phyloP scores from a whole-genome alignment of 108 stramenopile genomes.

The Discostella pseudostelligera region DNA sequence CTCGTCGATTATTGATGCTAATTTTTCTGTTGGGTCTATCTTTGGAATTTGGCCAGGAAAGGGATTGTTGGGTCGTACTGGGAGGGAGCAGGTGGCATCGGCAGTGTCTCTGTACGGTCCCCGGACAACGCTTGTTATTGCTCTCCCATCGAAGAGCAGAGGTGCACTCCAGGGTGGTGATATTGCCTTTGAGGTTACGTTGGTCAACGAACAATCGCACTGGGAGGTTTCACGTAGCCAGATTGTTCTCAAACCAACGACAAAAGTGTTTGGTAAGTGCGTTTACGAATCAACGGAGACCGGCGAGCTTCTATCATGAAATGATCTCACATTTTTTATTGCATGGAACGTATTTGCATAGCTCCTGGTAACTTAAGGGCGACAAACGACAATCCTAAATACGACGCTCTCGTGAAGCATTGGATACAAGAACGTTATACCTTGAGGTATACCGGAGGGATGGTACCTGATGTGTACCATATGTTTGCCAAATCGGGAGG shows the following conservation, averaged over 20 bases:
- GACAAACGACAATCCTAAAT: conserved; percentile 82
- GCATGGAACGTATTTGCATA: not conserved
- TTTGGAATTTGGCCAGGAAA: conserved; percentile 93
- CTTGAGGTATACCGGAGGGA: conserved; percentile 82
- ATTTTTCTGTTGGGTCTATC: conserved; percentile 92
- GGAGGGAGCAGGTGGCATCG: conserved; percentile 88
- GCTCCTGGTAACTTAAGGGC: conserved; percentile 94
- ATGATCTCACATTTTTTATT: not conserved
- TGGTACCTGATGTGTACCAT: conserved; percentile 90
- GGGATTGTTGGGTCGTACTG: conserved; percentile 83
- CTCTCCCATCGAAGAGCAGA: conserved; percentile 62
- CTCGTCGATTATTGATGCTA: conserved; percentile 91
- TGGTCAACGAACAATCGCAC: conserved; percentile 48
- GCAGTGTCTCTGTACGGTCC: conserved; percentile 90
- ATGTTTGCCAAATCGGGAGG: conserved; percentile 86
- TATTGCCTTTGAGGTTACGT: conserved; percentile 62
- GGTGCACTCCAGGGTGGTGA: conserved; percentile 34
- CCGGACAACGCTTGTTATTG: conserved; percentile 87
- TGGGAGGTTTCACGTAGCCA: conserved; percentile 57
- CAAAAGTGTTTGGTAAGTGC: conserved; percentile 60
- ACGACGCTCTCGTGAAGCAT: conserved; percentile 82
- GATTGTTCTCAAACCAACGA: conserved; percentile 43
- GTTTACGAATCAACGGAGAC: not conserved
- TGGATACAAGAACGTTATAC: conserved; percentile 92
- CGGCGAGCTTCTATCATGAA: not conserved